Base-by-base conservation (phyloP, 495 filamentous ascomycete species). In the Lichenothelia convexa region DNA sequence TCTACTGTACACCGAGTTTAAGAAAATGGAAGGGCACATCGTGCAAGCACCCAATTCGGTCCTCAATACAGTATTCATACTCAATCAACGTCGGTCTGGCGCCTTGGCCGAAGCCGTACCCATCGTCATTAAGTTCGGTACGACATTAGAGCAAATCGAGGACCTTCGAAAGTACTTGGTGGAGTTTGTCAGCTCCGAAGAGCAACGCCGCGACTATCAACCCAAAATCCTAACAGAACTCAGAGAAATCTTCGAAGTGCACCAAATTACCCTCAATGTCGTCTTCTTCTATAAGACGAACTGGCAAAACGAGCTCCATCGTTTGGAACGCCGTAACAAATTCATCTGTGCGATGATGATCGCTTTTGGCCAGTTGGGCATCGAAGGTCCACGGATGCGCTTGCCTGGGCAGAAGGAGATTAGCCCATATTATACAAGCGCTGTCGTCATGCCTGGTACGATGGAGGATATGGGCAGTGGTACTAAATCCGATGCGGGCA, bases 231-330 rank as follows among this genome's bases (percentile, higher is more conserved):
- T 94, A 32, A 94, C 89, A 1, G 87, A 95, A 49, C 63, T 97
- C 18, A 67, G 70, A 12, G 64, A 66, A 18, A 66, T 77, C n/a
- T 59, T 60, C 11, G 71, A 78, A 35, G 71, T 65, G 30, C 71
- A 78, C 62, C 68, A 65, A 11, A 58, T 94, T 46, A 93, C 79
- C 7, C 65, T 97, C 40, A 94, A 94, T 55, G 75, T 97, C 36
- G 78, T 94, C 43, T 94, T 93, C 61, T 93, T 95, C 60, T 93
- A 93, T 65, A 97, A 94, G 53, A 82, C 78, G 35, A 93, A 77
- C 48, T 78, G 74, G 72, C 86, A 94, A 48, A 94, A 94, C 57
- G 89, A 97, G 50, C 65, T 87, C 30, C 64, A 93, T 17, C 83
- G 89, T 53, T 67, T 97, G 2, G 78, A 75, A 40, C 71, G 89